Conservation (phyloP, 1,139 yeast genomes). For the Pichia sp. region DNA sequence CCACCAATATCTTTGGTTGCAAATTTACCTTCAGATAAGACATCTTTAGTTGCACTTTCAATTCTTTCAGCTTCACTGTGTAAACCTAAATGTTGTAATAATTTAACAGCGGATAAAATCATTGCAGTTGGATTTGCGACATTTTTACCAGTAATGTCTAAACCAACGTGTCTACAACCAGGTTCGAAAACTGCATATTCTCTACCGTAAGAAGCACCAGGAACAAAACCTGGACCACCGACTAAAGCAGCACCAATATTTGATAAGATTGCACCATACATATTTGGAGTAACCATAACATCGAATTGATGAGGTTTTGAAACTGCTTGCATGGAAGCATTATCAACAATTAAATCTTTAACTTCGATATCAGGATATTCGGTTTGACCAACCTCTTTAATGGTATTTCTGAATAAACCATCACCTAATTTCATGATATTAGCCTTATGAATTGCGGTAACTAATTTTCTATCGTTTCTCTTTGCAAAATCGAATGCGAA, state of each 20-base stretch:
- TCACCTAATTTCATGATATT: slow-evolving; percentile 98
- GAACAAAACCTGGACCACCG: slow-evolving; percentile 98
- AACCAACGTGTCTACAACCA: slow-evolving; percentile 98
- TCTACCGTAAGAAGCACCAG: slow-evolving; percentile 98
- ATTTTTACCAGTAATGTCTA: slow-evolving; percentile 90
- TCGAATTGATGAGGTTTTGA: slow-evolving; percentile 97
- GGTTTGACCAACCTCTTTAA: slow-evolving; percentile 76
- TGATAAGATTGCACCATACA: slow-evolving; percentile 95
- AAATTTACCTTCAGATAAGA: slow-evolving; percentile 77
- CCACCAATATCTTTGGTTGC: slow-evolving; percentile 90
- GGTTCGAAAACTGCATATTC: slow-evolving; percentile 98
- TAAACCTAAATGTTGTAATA: slow-evolving; percentile 92
- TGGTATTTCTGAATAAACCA: slow-evolving; percentile 94
- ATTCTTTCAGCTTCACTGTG: slow-evolving; percentile 79
- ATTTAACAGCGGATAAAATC: slow-evolving; percentile 83
- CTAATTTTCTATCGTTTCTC: slow-evolving; percentile 85
- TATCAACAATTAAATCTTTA: slow-evolving; percentile 94
- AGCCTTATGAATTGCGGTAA: slow-evolving; percentile 98
- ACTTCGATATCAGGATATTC: slow-evolving; percentile 82
- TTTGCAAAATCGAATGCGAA: slow-evolving; percentile 95
- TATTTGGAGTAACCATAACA: slow-evolving; percentile 94
- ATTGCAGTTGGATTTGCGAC: slow-evolving; percentile 98
- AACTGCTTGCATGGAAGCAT: slow-evolving; percentile 99
- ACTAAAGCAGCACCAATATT: slow-evolving; percentile 98
- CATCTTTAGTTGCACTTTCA: slow-evolving; percentile 82